These are phyloP conservation scores for Plasmodium vinckei DNA, from an alignment of 169 alveolate species.

Conservation along the genomic window DNA sequence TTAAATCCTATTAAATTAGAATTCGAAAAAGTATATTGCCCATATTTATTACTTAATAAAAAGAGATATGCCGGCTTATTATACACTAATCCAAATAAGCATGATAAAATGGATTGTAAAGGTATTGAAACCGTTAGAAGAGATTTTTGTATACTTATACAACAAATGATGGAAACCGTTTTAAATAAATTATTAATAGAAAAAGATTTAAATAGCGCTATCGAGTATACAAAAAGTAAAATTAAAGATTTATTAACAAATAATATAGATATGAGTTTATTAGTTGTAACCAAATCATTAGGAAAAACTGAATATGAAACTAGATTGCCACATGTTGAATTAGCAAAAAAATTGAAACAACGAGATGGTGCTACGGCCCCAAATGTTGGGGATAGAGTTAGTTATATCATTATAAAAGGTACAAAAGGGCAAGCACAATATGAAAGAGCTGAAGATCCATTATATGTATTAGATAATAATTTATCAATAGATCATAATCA, in stretches of 20 bases:
- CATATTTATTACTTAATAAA: conserved; percentile 96
- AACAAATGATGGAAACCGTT: conserved; percentile 94
- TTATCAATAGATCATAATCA: conserved; percentile 98
- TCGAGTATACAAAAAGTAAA: conserved; percentile 87
- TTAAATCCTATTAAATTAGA: conserved; percentile 95
- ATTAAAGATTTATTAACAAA: conserved; percentile 94
- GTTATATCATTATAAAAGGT: conserved; percentile 96
- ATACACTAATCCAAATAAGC: conserved; percentile 95
- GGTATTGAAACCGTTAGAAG: conserved; percentile 98
- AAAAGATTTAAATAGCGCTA: conserved; percentile 93
- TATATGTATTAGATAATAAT: conserved; percentile 96
- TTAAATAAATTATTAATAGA: conserved; percentile 93
- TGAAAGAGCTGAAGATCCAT: conserved; percentile 99
- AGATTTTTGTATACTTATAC: conserved; percentile 97
- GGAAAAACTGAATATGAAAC: conserved; percentile 95
- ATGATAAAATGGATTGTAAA: conserved; percentile 97
- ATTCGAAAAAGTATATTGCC: conserved; percentile 98
- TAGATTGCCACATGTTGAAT: conserved; percentile 98
- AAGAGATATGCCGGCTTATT: conserved; percentile 98
- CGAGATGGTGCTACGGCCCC: conserved; percentile 97
- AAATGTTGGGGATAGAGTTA: conserved; percentile 98
- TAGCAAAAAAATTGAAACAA: conserved; percentile 97
- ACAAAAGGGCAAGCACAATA: conserved; percentile 94
- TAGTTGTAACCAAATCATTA: conserved; percentile 98
- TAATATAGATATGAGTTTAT: conserved; percentile 96